Evolutionary conservation across 495 filamentous ascomycete genomes (phyloP), one percentile per base, ranked within the genome.

Genomic region (Aspergillus coremiiformis): DNA sequence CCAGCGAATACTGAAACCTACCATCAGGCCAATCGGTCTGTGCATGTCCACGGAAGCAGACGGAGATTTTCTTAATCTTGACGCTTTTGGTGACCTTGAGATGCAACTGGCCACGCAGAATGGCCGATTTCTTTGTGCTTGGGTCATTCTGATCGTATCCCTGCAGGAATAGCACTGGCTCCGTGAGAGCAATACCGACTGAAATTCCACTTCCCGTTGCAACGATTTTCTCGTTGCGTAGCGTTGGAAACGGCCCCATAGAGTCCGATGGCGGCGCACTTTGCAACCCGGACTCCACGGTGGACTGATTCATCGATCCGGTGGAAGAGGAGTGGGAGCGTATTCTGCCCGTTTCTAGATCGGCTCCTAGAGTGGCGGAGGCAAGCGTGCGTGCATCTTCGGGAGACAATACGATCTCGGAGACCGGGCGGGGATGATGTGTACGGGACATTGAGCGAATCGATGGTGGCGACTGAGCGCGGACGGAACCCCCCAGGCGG

Each of bases 1-100:
- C 32, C 22, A 29, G 17, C 39, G 19, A 10, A 11, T 29, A 22
- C 46, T 20, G 42, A 15, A 44, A 44, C 66, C 21, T 69, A 87
- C 85, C 93, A 75, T 98, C 93, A 19, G 94, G 93, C 93, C 93
- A 98, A 63, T 95, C 90, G 0, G 93, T 98, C 55, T 85, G 83
- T 2, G 90, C 85, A 63, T 84, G 85, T 15, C 92, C 93, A 24
- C 82, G 78, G 58, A 98, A 91, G 57, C 84, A 87, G 44, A 98
- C 72, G 5, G 86, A 88, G 24, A 98, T 80, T n/a, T 90, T 84
- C 74, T 95, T 96, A 53, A 98, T 85, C 73, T 98, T 98, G 33
- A 89, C 84, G 58, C 84, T 85, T 68, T 97, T 98, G 35, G 84
- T 85, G 9, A 96, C 78, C 54, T 84, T 84, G 46, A 98, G 65